These are phyloP conservation scores for Penicillium sp. DNA, from an alignment of 2,329 filamentous ascomycete species.

Conservation along the genomic window DNA sequence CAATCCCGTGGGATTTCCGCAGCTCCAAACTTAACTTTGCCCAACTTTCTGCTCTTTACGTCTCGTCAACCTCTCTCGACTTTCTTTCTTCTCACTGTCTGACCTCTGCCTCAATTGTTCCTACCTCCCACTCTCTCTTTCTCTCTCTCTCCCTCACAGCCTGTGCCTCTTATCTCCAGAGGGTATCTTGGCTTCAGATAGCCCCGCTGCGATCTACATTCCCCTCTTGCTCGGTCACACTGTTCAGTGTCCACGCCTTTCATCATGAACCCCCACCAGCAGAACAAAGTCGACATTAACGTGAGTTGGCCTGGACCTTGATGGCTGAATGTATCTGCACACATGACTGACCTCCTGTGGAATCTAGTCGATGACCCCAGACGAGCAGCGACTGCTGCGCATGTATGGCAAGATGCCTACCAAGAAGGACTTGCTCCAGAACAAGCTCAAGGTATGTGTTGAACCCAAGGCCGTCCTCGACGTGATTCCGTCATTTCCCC, in stretches of 20 bases:
- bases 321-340: background rate
- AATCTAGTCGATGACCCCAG: conserved; percentile 74
- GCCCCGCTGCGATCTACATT: background rate
- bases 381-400: conserved; percentile 93
- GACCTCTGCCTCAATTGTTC: background rate
- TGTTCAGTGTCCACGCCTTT: background rate
- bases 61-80: conserved; percentile 5
- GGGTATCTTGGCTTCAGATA: conserved; percentile 2
- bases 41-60: conserved; percentile 2
- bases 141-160: conserved; percentile 1
- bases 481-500: background rate
- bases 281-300: conserved; percentile 96
- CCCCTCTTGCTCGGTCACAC: conserved; percentile 2
- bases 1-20: conserved; percentile 2
- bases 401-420: conserved; percentile 97
- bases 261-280: conserved; percentile 90
- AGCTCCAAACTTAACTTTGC: background rate
- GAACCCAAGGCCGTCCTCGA: background rate
- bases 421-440: conserved; percentile 92
- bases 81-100: background rate
- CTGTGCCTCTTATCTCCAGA: too few species aligned
- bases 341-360: too few species aligned
- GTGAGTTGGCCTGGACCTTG: conserved; percentile 51
- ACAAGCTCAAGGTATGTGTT: conserved; percentile 72
- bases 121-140: background rate